Evolutionary conservation across 1,139 yeast species (phyloP).

Genomic region (Lodderomyces theae): DNA sequence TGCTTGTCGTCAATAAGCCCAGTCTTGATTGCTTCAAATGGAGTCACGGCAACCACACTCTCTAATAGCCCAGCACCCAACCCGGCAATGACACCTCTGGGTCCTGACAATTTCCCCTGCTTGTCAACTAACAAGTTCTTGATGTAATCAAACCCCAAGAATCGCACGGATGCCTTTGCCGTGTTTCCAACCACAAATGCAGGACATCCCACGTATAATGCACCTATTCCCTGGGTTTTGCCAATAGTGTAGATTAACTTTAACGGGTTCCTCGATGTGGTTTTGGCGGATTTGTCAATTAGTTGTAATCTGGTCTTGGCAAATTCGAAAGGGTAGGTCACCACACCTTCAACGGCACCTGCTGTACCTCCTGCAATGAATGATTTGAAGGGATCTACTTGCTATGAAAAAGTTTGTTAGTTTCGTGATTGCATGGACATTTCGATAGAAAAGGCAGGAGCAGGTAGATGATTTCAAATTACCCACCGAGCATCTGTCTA

Average conservation of each 20-base stretch:
- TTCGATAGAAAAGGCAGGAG: no score
- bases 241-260: constrained; percentile 73
- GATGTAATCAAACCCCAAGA: constrained; percentile 87
- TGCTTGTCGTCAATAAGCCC: constrained; percentile 93
- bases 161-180: constrained; percentile 90
- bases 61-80: constrained; percentile 94
- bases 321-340: constrained; percentile 94
- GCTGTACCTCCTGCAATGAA: constrained; percentile 94
- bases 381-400: constrained; percentile 63
- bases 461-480: no score
- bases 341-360: constrained; percentile 87
- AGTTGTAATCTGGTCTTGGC: constrained; percentile 92
- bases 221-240: constrained; percentile 70
- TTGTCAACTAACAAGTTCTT: constrained; percentile 74
- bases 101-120: constrained; percentile 82
- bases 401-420: constrained; percentile 4
- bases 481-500: no score
- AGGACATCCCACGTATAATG: constrained; percentile 95
- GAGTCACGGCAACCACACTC: constrained; percentile 91
- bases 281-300: constrained; percentile 60
- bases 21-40: constrained; percentile 94
- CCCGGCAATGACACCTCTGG: constrained; percentile 92
- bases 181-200: constrained; percentile 96
- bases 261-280: constrained; percentile 71
- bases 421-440: no score